These are phyloP conservation scores for Phytophthora cryptogea DNA, from an alignment of 352 stramenopile species.

Conservation along the genomic window DNA sequence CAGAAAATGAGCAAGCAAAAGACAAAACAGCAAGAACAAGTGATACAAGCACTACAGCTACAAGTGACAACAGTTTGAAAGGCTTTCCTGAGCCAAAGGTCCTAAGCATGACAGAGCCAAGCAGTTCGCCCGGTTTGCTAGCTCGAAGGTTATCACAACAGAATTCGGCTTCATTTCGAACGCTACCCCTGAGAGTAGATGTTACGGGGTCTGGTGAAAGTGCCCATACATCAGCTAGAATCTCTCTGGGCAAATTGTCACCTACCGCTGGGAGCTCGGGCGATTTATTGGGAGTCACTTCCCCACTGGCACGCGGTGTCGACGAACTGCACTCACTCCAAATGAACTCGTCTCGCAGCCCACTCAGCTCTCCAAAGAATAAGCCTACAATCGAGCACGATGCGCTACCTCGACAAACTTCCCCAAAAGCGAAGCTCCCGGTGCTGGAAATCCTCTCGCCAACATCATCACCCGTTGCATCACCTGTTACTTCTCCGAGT, in stretches of 20 bases:
- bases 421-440: constrained; percentile 20
- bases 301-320: neutral
- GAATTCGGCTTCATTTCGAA: constrained; percentile 1
- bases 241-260: neutral
- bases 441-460: constrained; percentile 21
- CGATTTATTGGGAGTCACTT: neutral
- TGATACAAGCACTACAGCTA: neutral
- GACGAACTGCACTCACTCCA: constrained; percentile 1
- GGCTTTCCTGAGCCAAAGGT: neutral
- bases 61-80: neutral
- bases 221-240: neutral
- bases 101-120: neutral
- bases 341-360: neutral
- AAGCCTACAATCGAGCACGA: constrained; percentile 5
- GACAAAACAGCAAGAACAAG: neutral
- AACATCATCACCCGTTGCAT: constrained; percentile 6
- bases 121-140: neutral
- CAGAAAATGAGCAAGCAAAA: neutral
- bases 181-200: neutral
- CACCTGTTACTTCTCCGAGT: constrained; percentile 8
- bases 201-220: neutral
- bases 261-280: neutral
- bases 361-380: constrained; percentile 1
- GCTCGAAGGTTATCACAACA: constrained; percentile 8
- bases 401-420: constrained; percentile 1